Conservation (phyloP, 2,329 filamentous ascomycete genomes). For the Coleophoma crateriformis region DNA sequence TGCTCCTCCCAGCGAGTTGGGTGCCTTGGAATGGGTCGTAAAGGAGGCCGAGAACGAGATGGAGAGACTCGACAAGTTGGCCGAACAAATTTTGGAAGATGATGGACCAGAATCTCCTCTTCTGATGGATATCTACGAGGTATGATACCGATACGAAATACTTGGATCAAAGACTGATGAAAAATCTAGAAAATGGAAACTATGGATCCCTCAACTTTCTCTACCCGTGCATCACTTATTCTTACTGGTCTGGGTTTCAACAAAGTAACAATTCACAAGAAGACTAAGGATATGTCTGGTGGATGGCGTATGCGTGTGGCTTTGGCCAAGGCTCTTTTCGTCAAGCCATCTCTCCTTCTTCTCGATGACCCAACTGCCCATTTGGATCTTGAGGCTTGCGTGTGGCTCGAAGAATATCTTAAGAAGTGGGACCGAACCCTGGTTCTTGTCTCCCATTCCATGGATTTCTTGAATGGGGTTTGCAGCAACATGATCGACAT, state of each 20-base stretch:
- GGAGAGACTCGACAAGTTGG: constrained; percentile 79
- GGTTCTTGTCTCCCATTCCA: constrained; percentile 92
- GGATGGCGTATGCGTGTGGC: constrained; percentile 99
- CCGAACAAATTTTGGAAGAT: constrained; percentile 85
- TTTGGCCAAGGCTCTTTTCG: constrained; percentile 94
- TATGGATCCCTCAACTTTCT: constrained; percentile 97
- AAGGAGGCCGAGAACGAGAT: constrained; percentile 90
- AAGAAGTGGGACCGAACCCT: constrained; percentile 99
- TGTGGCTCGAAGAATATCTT: constrained; percentile 99
- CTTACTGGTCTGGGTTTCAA: constrained; percentile 99
- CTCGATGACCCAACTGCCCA: constrained; percentile 98
- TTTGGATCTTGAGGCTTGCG: constrained; percentile 97
- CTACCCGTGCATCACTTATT: constrained; percentile 92
- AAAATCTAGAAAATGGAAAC: constrained; percentile 79
- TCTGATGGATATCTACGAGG: constrained; percentile 92
- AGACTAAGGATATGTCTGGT: constrained; percentile 99
- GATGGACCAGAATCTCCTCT: constrained; percentile 88
- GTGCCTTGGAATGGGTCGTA: constrained; percentile 96
- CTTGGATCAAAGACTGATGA: no score
- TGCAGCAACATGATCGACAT: constrained; percentile 99
- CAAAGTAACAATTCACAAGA: constrained; percentile 96
- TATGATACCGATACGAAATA: constrained; percentile 38
- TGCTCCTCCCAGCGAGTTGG: constrained; percentile 80
- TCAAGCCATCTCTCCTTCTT: constrained; percentile 91
- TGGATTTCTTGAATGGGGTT: constrained; percentile 99